Evolutionary conservation across 2,329 filamentous ascomycete genomes (phyloP).

Genomic region (Arthrobotrys sinensis): DNA sequence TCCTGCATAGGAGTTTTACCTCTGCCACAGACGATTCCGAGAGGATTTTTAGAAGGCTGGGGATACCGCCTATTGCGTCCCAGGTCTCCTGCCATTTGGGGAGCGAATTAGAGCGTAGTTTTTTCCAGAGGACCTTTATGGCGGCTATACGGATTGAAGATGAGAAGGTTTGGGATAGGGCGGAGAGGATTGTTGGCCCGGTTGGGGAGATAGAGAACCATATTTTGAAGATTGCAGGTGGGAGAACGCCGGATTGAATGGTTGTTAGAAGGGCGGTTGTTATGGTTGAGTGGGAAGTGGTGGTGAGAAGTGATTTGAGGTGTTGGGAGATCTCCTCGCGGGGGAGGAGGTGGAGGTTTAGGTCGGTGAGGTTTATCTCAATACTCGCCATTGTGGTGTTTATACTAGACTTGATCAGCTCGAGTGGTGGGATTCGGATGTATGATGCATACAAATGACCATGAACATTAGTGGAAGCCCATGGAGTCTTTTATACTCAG

Average conservation of each 20-base stretch:
- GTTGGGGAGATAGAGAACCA: conserved; percentile 18
- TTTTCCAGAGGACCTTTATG: conserved; percentile 10
- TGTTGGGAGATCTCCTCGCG: background rate
- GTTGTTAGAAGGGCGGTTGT: background rate
- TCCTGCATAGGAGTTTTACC: background rate
- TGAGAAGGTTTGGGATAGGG: conserved; percentile 5
- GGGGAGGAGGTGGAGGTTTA: background rate
- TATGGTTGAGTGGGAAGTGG: background rate
- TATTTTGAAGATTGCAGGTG: conserved; percentile 15
- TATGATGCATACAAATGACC: too few species aligned
- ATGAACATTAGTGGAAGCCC: too few species aligned
- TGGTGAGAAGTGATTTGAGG: background rate
- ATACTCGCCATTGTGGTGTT: background rate
- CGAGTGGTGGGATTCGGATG: too few species aligned
- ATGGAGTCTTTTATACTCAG: too few species aligned
- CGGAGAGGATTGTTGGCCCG: background rate
- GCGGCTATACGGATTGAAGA: background rate
- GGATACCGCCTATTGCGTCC: conserved; percentile 9
- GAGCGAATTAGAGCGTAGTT: background rate
- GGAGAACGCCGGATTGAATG: background rate
- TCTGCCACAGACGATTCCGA: background rate
- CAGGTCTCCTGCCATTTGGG: conserved; percentile 14
- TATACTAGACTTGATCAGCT: too few species aligned
- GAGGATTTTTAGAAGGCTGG: conserved; percentile 13
- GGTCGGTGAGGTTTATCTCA: background rate